Percentiles rank a stretch among this genome's conserved stretches.
Evolutionary conservation across 78 protist genomes (phyloP).

Genomic region (Mantamonas sphyraenae): DNA sequence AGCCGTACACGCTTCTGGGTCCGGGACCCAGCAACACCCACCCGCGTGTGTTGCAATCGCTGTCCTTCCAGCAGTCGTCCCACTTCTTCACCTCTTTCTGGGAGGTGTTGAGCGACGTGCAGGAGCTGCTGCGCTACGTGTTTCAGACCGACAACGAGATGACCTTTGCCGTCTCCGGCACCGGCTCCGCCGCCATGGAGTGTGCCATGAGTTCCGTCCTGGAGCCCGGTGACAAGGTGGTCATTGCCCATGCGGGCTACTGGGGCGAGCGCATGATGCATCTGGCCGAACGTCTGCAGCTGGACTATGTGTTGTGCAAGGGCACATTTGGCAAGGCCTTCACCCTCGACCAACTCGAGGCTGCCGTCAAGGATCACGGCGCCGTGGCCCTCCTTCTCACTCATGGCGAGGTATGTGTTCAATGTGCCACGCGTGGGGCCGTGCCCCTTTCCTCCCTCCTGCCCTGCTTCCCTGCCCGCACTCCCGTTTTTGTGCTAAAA

Average conservation of each 20-base stretch:
- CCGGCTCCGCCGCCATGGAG: conserved; percentile 66
- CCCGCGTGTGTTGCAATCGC: conserved; percentile 40
- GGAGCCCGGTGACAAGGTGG: conserved; percentile 45
- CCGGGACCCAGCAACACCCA: conserved; percentile 59
- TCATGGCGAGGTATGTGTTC: conserved; percentile 56
- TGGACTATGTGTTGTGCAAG: conserved; percentile 12
- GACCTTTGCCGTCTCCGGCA: conserved; percentile 53
- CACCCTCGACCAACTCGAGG: conserved; percentile 32
- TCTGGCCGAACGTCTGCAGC: conserved; percentile 39
- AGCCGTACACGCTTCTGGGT: conserved; percentile 45
- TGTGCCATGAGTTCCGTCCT: conserved; percentile 32
- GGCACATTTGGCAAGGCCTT: conserved; percentile 41
- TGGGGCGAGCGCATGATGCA: conserved; percentile 46
- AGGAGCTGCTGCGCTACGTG: conserved; percentile 40
- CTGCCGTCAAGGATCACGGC: conserved; percentile 28
- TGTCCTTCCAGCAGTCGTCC: conserved; percentile 33
- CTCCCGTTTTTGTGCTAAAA: no score
- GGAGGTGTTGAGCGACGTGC: conserved; percentile 49
- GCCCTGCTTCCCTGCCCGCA: no score
- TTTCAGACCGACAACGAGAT: conserved; percentile 53
- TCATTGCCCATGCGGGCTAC: conserved; percentile 39
- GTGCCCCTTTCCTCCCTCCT: no score
- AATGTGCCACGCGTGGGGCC: no score
- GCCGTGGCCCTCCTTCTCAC: conserved; percentile 30
- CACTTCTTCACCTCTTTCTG: conserved; percentile 38